Evolutionary conservation across 768 basidiomycete species (phyloP).

Genomic region (Lenzites betulinus): DNA sequence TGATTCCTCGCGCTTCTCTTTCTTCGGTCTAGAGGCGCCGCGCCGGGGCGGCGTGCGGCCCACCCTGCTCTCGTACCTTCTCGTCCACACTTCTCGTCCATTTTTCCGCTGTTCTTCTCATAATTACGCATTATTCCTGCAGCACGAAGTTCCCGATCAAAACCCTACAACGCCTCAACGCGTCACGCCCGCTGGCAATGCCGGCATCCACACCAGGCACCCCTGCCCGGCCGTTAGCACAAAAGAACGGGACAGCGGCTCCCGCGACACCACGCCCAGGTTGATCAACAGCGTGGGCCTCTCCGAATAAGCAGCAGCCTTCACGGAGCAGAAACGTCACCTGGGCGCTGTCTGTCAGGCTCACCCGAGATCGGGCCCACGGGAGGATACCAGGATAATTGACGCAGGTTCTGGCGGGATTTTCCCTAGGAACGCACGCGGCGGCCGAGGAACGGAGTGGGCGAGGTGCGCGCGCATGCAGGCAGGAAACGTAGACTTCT

Average conservation of each 20-base stretch:
- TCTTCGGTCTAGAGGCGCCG: conserved; percentile 4
- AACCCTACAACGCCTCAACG: conserved; percentile 80
- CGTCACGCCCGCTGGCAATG: conserved; percentile 38
- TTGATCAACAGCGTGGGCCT: conserved; percentile 1
- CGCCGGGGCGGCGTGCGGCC: not conserved
- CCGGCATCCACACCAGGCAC: conserved; percentile 12
- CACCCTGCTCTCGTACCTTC: conserved; percentile 4
- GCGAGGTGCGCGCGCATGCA: too few species aligned
- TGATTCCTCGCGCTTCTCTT: not conserved
- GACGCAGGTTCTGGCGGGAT: not conserved
- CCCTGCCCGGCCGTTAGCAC: conserved; percentile 5
- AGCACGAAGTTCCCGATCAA: conserved; percentile 97
- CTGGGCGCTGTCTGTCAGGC: not conserved
- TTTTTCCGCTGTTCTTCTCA: conserved; percentile 2
- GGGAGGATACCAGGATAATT: not conserved
- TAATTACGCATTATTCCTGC: conserved; percentile 6
- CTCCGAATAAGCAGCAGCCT: not conserved
- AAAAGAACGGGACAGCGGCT: conserved; percentile 12
- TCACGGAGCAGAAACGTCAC: not conserved
- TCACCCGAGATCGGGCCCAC: conserved; percentile 1
- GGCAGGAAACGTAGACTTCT: not conserved
- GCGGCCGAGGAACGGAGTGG: not conserved
- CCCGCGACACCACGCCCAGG: conserved; percentile 15
- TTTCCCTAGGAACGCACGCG: not conserved
- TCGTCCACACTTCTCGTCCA: conserved; percentile 5